Conservation (phyloP, 306 rosid species). For the Lathyrus tuberosus region DNA sequence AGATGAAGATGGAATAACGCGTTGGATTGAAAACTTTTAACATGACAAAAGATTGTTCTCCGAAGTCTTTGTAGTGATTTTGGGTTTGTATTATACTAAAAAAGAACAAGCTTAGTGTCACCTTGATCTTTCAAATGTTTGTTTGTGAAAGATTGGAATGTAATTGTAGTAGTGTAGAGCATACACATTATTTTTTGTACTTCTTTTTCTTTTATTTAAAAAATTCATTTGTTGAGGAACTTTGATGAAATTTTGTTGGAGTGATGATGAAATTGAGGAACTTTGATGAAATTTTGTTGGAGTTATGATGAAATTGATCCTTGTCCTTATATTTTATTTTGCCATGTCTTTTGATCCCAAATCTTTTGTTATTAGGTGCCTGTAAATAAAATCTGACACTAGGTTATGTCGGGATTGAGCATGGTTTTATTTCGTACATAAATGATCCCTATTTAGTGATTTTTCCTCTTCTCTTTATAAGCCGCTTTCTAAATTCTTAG, state of each 20-base stretch:
- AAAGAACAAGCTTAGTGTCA: slow-evolving; percentile 45
- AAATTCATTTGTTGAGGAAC: slow-evolving; percentile 22
- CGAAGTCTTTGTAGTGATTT: slow-evolving; percentile 30
- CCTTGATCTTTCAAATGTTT: slow-evolving; percentile 35
- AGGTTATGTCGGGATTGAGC: too few species aligned
- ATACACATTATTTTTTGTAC: slow-evolving; percentile 11
- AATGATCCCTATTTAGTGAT: too few species aligned
- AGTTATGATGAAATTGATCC: slow-evolving; percentile 23
- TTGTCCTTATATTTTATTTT: slow-evolving; percentile 24
- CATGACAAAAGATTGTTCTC: slow-evolving; percentile 18
- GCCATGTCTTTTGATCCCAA: background rate
- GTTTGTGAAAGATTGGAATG: slow-evolving; percentile 38
- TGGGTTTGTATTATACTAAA: slow-evolving; percentile 47
- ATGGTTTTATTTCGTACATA: too few species aligned
- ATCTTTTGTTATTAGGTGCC: slow-evolving; percentile 8
- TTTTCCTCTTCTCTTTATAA: too few species aligned
- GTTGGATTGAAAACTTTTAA: slow-evolving; percentile 69
- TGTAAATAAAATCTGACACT: background rate
- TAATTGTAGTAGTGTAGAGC: slow-evolving; percentile 39
- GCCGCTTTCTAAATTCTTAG: too few species aligned
- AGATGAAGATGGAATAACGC: slow-evolving; percentile 89
- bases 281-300: slow-evolving; percentile 35
- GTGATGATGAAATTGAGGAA: slow-evolving; percentile 13
- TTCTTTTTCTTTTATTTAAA: background rate
- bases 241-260: slow-evolving; percentile 39